A percentile compares a stretch with the other conserved stretches of the same genome.
phyloP scores from a whole-genome alignment of 306 rosid species.

The Quercus berberidifolia region DNA sequence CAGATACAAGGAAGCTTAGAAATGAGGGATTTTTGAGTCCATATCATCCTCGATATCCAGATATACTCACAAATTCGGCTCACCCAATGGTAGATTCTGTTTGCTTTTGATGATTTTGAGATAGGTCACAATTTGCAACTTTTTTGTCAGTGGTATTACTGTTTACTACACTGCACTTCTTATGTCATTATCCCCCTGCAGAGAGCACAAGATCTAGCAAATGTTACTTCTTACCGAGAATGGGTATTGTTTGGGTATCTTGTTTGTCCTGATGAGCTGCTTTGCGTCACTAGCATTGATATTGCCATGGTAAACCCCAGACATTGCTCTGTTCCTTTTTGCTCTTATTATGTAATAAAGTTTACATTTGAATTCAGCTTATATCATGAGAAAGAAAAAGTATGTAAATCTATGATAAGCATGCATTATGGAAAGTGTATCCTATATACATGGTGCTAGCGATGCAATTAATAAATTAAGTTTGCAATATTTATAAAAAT shows the following conservation, averaged over 20 bases:
- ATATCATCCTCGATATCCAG: conserved; percentile 98
- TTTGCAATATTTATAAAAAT: not conserved
- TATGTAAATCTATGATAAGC: not conserved
- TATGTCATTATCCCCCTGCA: conserved; percentile 31
- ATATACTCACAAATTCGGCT: conserved; percentile 97
- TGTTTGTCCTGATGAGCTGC: conserved; percentile 99
- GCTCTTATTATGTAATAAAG: conserved; percentile 1
- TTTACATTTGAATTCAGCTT: conserved; percentile 18
- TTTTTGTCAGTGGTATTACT: conserved; percentile 4
- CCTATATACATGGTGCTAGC: not conserved
- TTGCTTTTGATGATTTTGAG: not conserved
- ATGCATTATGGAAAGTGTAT: not conserved
- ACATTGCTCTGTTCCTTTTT: conserved; percentile 13
- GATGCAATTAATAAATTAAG: not conserved
- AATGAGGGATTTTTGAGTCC: conserved; percentile 98
- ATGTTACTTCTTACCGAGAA: conserved; percentile 94
- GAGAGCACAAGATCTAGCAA: conserved; percentile 99
- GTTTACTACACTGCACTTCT: conserved; percentile 15
- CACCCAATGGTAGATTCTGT: conserved; percentile 78
- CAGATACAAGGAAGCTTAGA: conserved; percentile 95
- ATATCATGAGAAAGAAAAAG: not conserved
- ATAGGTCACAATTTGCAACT: not conserved
- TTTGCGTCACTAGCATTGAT: conserved; percentile 95
- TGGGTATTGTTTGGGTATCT: conserved; percentile 98
- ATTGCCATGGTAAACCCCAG: conserved; percentile 78